Base-by-base conservation (phyloP, 257 asterid genomes). In the Penstemon davidsonii region DNA sequence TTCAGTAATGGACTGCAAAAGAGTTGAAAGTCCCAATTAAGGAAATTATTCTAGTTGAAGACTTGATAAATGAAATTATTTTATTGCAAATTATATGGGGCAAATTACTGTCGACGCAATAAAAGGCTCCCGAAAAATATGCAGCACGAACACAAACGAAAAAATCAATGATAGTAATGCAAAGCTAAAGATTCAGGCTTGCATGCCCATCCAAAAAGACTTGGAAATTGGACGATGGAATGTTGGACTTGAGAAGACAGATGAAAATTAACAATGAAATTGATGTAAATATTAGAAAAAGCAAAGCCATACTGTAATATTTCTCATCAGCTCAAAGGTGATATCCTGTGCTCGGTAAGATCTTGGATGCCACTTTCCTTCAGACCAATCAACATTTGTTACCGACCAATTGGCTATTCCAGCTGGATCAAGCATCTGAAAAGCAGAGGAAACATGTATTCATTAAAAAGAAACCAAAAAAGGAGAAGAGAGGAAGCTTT, bases 311-410 rank as follows among this genome's bases (percentile, higher is more conserved):
- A 93, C 99, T 62, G 96, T 81, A 52, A 93, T 80, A 80, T 93
- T 90, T 80, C 68, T 87, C 84, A 93, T 79, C 52, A 85, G 95
- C 57, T 58, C 85, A 50, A 7, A 44, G 1, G 88, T 79, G n/a
- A 90, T 57, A 81, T 93, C 99, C 73, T 69, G 83, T 68, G 81
- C 87, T 69, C 75, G 67, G 74, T 90, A 93, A 3, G 99, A 86
- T 76, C 72, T 90, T 38, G 97, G 97, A 73, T 90, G 96, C 97
- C 97, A 90, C 80, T 90, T 90, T 71, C 85, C 84, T 74, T 90
- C 95, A 40, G 97, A 90, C 97, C 97, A 90, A 81, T 90, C 94
- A 69, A 87, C 96, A 72, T 88, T 84, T 41, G 97, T 90, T 62
- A 90, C 87, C 36, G 97, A 90, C 97, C 97, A 90, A 68, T 88